Base-by-base conservation (phyloP, 495 filamentous ascomycete genomes). In the Elasticomyces elasticus region DNA sequence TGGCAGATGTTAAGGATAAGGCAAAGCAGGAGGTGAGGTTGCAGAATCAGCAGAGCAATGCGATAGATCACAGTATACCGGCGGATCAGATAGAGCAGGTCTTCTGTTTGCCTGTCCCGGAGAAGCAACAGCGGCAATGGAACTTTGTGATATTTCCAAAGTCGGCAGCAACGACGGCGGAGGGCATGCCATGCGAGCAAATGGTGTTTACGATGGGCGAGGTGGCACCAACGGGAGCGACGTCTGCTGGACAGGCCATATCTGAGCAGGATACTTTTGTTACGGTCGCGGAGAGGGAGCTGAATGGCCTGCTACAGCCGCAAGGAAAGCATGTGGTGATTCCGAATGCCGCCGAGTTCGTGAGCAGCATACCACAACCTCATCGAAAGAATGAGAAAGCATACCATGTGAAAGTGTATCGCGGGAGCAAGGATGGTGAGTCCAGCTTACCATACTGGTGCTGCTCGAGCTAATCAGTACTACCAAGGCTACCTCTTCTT, bases 391-490 rank as follows among this genome's bases (percentile, higher is more conserved):
- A 80, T 24, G 92, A 96, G 67, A 86, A 85, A 62, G 89, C 88
- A n/a, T 90, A 85, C 59, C 87, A 94, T 66, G 82, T 94, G 19
- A 95, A 91, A 63, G 89, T 84, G 1, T 90, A 89, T 72, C 77
- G 89, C 37, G 92, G 92, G 0, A 90, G 82, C 61, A 98, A 98
- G 76, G 92, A 98, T 67, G 84, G 82, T 84, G 70, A 37, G 60
- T 60, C 17, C 9, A 46, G 25, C 3, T 20, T 13, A 20, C n/a
- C 28, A n/a, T n/a, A n/a, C n/a, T n/a, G n/a, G n/a, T n/a, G n/a
- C n/a, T n/a, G n/a, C n/a, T n/a, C n/a, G n/a, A n/a, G n/a, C 17
- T 23, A 47, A 41, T 44, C 15, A 59, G 38, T 28, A 19, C 12
- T 9, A 33, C 53, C 35, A 40, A 80, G 90, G 92, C 11, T 98